These are phyloP conservation scores for Dryas alaskensis DNA, from an alignment of 306 rosid genomes.

Conservation along the genomic window DNA sequence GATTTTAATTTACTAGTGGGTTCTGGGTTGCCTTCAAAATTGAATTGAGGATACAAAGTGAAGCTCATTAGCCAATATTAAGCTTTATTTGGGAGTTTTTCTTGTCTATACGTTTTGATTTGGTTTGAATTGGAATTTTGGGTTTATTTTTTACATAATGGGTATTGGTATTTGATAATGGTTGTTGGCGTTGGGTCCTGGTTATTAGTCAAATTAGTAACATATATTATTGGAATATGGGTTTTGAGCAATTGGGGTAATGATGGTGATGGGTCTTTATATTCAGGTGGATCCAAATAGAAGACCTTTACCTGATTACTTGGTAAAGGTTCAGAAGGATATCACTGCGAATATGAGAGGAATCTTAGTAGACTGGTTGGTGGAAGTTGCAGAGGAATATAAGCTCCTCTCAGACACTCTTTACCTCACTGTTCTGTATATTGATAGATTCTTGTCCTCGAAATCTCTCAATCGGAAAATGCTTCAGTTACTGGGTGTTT, in stretches of 20 bases:
- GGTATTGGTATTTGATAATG: background rate
- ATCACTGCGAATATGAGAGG: constrained; percentile 72
- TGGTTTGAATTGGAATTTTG: background rate
- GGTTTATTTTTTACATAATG: background rate
- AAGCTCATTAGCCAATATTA: background rate
- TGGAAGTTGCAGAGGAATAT: constrained; percentile 87
- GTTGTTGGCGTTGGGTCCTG: background rate
- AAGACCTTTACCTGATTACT: constrained; percentile 61
- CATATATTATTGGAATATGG: background rate
- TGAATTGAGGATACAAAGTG: background rate
- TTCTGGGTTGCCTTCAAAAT: background rate
- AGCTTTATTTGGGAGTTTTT: background rate
- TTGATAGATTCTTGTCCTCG: constrained; percentile 66
- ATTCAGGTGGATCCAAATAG: constrained; percentile 60
- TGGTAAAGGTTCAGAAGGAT: constrained; percentile 67
- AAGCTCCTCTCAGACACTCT: constrained; percentile 74
- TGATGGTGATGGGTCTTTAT: background rate
- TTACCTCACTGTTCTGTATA: constrained; percentile 51
- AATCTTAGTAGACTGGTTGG: constrained; percentile 83
- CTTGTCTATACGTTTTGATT: background rate
- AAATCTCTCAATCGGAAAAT: constrained; percentile 41
- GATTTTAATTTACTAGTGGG: background rate
- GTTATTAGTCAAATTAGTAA: background rate
- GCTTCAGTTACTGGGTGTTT: constrained; percentile 75
- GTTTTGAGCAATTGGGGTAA: background rate